Evolutionary conservation across 1,139 yeast genomes (phyloP).

Genomic region (Pichia sp.): DNA sequence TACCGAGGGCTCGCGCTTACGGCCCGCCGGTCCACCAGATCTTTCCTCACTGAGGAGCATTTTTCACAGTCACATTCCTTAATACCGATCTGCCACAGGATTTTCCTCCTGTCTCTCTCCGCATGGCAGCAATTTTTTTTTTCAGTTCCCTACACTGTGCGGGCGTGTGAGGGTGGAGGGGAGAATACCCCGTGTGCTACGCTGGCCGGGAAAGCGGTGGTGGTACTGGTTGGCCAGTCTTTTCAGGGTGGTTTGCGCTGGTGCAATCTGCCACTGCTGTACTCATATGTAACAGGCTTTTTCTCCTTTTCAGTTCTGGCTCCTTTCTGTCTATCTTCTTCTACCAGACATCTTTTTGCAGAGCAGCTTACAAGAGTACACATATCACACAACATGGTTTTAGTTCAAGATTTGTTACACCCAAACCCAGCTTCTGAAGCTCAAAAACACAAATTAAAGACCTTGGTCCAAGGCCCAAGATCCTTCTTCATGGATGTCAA

Average conservation of each 20-base stretch:
- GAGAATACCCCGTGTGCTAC: background rate
- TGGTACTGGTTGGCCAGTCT: background rate
- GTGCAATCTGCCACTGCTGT: background rate
- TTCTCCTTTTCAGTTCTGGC: background rate
- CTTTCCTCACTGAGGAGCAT: no score
- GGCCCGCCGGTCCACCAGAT: no score
- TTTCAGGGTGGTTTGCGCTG: background rate
- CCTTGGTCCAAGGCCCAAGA: conserved; percentile 96
- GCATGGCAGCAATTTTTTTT: background rate
- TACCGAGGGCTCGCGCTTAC: no score
- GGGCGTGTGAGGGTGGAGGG: background rate
- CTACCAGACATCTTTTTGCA: background rate
- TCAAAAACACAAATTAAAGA: conserved; percentile 95
- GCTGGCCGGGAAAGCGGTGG: background rate
- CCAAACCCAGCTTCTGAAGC: conserved; percentile 96
- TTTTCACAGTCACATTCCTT: background rate
- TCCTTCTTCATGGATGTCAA: conserved; percentile 99
- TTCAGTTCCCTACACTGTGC: background rate
- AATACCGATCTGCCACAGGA: background rate
- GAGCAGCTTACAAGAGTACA: conserved; percentile 10
- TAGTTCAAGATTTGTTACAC: conserved; percentile 97
- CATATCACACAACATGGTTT: conserved; percentile 48
- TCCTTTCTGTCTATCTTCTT: background rate
- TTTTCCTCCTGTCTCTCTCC: background rate
- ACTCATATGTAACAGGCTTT: background rate